Conservation (phyloP, 116 monocot genomes). For the Iris pallida region DNA sequence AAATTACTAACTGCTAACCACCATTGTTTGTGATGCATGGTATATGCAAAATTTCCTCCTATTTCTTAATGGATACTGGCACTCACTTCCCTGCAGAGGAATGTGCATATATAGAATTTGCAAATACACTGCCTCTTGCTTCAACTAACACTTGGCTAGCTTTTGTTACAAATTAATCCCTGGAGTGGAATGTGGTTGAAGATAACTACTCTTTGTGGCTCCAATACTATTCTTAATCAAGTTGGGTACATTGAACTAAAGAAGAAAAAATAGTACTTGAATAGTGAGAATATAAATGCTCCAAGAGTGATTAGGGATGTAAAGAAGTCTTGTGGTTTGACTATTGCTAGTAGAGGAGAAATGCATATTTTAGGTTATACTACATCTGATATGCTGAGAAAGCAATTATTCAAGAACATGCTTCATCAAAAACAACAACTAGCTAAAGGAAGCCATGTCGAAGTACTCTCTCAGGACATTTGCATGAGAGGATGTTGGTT, state of each 20-base stretch:
- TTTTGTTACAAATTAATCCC: too few species aligned
- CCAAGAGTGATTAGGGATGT: background rate
- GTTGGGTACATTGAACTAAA: background rate
- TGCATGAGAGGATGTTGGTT: constrained; percentile 96
- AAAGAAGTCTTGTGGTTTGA: constrained; percentile 9
- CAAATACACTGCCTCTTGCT: too few species aligned
- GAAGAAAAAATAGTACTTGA: constrained; percentile 6
- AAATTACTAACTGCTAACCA: too few species aligned
- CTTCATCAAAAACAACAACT: constrained; percentile 19
- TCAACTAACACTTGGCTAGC: too few species aligned
- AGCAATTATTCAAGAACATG: constrained; percentile 21
- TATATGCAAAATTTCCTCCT: too few species aligned
- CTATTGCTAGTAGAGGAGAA: background rate
- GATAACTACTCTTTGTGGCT: too few species aligned
- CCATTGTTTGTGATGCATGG: too few species aligned
- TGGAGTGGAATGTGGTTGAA: too few species aligned
- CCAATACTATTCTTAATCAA: too few species aligned
- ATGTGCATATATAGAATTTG: too few species aligned
- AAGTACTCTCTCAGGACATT: constrained; percentile 86
- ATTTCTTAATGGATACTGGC: too few species aligned
- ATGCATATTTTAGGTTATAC: background rate
- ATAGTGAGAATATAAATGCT: constrained; percentile 3
- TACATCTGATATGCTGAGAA: constrained; percentile 14
- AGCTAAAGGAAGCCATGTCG: constrained; percentile 46
- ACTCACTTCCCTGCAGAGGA: too few species aligned